Conservation (phyloP, 2,329 filamentous ascomycete species). For the Dothistroma pini region DNA sequence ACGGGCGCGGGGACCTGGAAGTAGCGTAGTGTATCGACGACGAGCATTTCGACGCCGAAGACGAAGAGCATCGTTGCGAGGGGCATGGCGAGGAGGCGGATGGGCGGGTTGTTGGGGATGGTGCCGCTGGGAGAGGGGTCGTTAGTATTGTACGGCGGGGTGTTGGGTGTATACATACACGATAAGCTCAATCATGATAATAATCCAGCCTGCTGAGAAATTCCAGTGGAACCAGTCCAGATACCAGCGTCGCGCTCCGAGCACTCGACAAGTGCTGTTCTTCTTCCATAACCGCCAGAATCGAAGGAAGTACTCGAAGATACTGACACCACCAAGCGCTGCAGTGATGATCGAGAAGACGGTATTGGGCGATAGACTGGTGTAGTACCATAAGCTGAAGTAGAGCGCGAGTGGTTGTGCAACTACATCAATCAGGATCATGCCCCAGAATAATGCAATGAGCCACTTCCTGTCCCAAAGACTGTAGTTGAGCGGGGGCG, state of each 20-base stretch:
- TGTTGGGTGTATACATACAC: conserved; percentile 36
- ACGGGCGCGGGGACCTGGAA: conserved; percentile 46
- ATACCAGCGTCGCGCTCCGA: conserved; percentile 44
- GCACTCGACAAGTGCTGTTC: conserved; percentile 51
- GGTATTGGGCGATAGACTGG: conserved; percentile 47
- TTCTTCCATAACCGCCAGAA: conserved; percentile 50
- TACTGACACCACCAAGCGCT: conserved; percentile 51
- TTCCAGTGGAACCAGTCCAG: conserved; percentile 59
- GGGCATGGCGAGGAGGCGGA: conserved; percentile 53
- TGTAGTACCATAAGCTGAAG: conserved; percentile 58
- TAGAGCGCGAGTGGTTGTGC: conserved; percentile 58
- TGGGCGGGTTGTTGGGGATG: conserved; percentile 46
- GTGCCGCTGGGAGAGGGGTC: conserved; percentile 38
- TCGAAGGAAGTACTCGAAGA: conserved; percentile 52
- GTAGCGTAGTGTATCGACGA: conserved; percentile 48
- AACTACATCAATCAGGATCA: conserved; percentile 58
- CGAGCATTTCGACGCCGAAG: conserved; percentile 50
- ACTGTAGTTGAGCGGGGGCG: conserved; percentile 55
- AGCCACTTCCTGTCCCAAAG: conserved; percentile 52
- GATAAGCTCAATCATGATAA: conserved; percentile 56
- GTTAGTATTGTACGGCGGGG: conserved; percentile 16
- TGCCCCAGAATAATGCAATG: conserved; percentile 57
- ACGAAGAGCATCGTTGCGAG: conserved; percentile 50
- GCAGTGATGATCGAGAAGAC: conserved; percentile 55
- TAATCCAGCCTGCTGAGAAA: conserved; percentile 52